These are phyloP conservation scores for Beta macrorhiza DNA, from an alignment of 179 eudicot species.

Conservation along the genomic window DNA sequence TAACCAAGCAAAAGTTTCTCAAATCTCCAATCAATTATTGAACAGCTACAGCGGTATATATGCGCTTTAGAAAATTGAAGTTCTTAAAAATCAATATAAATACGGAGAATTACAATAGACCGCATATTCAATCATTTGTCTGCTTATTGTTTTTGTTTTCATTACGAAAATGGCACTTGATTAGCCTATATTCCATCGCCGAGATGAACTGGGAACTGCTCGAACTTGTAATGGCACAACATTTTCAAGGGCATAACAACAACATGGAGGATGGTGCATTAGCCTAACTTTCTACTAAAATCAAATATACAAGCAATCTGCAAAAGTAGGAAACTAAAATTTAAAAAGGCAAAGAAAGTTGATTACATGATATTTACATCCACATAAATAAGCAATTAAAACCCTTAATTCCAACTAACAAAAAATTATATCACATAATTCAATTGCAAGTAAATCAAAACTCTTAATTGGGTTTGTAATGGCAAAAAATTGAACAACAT, in stretches of 20 bases:
- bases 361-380: background rate
- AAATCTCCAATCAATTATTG: no score
- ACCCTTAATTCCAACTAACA: background rate
- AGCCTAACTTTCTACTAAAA: no score
- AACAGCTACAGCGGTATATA: no score
- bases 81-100: no score
- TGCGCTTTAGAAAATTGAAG: no score
- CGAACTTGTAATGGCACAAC: background rate
- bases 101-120: no score
- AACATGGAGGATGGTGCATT: background rate
- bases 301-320: background rate
- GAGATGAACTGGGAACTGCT: no score
- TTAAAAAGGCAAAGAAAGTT: background rate
- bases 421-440: background rate
- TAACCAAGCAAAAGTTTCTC: no score
- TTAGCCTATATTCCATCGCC: no score
- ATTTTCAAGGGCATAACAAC: background rate
- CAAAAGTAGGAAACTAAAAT: background rate
- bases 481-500: background rate
- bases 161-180: no score
- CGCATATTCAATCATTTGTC: no score
- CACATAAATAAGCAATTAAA: conserved; percentile 1
- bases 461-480: background rate
- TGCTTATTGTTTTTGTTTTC: no score
- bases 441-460: background rate